phyloP scores from a whole-genome alignment of 148 eudicot species.

The Vaccinium corymbosum region DNA sequence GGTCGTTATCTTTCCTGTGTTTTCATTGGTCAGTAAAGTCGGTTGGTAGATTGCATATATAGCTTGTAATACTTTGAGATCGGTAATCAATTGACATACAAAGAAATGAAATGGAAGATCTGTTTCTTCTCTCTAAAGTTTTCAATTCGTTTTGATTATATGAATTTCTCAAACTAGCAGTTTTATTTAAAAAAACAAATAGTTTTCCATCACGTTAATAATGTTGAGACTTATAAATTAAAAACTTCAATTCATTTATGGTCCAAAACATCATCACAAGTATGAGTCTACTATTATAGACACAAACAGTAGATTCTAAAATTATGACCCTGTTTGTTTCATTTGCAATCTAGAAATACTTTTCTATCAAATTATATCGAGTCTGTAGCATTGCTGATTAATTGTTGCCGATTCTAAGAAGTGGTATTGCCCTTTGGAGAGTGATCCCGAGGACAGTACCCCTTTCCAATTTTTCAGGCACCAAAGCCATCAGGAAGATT shows the following conservation, averaged over 20 bases:
- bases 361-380: not conserved
- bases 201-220: not conserved
- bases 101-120: no score
- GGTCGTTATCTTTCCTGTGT: no score
- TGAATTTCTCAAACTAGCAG: not conserved
- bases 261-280: not conserved
- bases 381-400: not conserved
- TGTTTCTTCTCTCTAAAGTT: no score
- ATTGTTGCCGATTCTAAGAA: not conserved
- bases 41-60: no score
- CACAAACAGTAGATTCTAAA: not conserved
- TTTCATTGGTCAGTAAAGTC: no score
- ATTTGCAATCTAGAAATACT: not conserved
- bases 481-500: conserved; percentile 14
- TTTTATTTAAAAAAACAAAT: not conserved
- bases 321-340: not conserved
- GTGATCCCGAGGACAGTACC: not conserved
- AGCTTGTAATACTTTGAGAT: no score
- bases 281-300: not conserved
- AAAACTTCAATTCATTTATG: not conserved
- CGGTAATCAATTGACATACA: no score
- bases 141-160: not conserved
- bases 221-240: not conserved
- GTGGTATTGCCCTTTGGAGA: conserved; percentile 15
- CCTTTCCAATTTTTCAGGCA: conserved; percentile 10